phyloP scores from a whole-genome alignment of 1,139 yeast species.

The Sugiyamaella novakii region DNA sequence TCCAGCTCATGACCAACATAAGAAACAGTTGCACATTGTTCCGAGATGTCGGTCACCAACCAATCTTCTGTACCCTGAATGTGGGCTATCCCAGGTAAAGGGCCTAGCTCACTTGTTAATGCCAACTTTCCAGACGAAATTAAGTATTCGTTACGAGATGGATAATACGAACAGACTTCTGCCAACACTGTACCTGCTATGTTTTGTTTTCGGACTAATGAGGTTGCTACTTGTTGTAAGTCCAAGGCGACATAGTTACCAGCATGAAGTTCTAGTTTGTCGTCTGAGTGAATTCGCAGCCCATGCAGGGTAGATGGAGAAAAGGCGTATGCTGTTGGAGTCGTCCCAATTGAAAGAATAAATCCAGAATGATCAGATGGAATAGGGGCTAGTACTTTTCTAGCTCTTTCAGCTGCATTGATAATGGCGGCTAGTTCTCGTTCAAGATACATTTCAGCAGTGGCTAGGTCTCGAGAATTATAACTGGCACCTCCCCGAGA shows the following conservation, averaged over 20 bases:
- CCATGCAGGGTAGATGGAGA: conserved; percentile 34
- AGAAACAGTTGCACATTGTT: conserved; percentile 56
- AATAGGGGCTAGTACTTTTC: conserved; percentile 31
- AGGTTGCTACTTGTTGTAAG: conserved; percentile 70
- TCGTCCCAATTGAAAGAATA: conserved; percentile 67
- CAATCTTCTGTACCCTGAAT: conserved; percentile 49
- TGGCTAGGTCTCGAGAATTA: conserved; percentile 47
- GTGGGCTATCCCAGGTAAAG: conserved; percentile 51
- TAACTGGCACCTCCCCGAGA: conserved; percentile 80
- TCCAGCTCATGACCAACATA: conserved; percentile 50
- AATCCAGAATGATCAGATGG: conserved; percentile 39
- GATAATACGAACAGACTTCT: conserved; percentile 62
- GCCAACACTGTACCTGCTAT: conserved; percentile 61
- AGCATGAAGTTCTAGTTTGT: conserved; percentile 67
- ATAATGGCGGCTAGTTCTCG: conserved; percentile 59
- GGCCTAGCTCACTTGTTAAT: conserved; percentile 60
- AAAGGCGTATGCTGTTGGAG: conserved; percentile 74
- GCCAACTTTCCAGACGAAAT: conserved; percentile 74
- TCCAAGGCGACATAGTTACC: conserved; percentile 75
- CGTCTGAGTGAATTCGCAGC: conserved; percentile 36
- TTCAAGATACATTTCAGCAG: conserved; percentile 51
- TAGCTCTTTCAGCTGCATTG: conserved; percentile 48
- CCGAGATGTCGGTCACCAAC: conserved; percentile 55
- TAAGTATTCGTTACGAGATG: conserved; percentile 59
- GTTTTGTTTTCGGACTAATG: conserved; percentile 50